Evolutionary conservation across 306 rosid genomes (phyloP).

Genomic region (Malus fusca): DNA sequence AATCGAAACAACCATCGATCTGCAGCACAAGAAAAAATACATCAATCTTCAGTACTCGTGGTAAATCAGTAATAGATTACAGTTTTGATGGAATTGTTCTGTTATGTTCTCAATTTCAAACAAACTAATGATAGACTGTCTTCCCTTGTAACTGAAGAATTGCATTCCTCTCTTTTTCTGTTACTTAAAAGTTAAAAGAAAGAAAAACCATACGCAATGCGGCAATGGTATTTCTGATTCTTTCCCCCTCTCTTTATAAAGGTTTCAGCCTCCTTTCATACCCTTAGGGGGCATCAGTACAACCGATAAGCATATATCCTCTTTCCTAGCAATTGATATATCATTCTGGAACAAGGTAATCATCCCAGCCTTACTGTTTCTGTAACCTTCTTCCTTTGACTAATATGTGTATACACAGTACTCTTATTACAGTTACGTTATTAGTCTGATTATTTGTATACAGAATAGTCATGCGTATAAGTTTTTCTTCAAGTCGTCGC

Average conservation of each 20-base stretch:
- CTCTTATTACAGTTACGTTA: background rate
- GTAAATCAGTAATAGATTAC: background rate
- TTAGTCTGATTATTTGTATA: background rate
- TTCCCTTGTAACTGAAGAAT: background rate
- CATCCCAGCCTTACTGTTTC: background rate
- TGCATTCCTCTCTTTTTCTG: background rate
- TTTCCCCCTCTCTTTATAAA: slow-evolving; percentile 13
- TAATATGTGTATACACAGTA: background rate
- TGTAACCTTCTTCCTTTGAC: background rate
- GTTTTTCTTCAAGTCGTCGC: background rate
- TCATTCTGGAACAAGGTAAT: slow-evolving; percentile 78
- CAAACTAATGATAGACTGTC: background rate
- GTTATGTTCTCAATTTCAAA: background rate
- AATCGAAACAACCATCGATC: background rate
- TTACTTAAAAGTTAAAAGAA: background rate
- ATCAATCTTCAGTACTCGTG: background rate
- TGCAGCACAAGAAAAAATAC: background rate
- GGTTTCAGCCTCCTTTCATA: slow-evolving; percentile 64
- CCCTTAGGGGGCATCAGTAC: slow-evolving; percentile 50
- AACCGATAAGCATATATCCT: slow-evolving; percentile 56
- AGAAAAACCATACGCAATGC: background rate
- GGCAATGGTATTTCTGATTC: background rate
- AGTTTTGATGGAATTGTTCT: background rate
- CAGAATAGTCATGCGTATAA: background rate
- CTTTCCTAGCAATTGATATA: slow-evolving; percentile 55